These are phyloP conservation scores for Grosmannia clavigera DNA, from an alignment of 2,329 filamentous ascomycete genomes.

Conservation along the genomic window DNA sequence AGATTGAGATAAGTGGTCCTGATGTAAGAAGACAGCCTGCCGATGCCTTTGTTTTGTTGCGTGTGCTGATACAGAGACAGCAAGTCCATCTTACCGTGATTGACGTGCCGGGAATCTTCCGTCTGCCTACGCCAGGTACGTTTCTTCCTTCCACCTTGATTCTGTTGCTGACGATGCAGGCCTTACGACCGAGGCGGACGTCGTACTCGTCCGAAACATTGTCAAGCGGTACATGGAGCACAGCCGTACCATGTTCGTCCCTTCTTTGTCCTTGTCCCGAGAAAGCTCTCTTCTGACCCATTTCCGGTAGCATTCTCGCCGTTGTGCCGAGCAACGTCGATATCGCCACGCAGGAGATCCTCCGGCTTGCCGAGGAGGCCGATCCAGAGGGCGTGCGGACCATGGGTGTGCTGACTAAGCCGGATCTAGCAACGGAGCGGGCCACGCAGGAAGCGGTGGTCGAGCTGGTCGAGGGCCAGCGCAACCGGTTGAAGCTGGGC, in stretches of 20 bases:
- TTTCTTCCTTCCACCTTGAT: neutral
- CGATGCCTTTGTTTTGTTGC: neutral
- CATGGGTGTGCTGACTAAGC: conserved; percentile 43
- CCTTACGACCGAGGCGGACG: conserved; percentile 31
- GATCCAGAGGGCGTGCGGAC: conserved; percentile 30
- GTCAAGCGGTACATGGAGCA: conserved; percentile 33
- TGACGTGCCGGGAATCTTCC: conserved; percentile 42
- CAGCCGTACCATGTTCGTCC: conserved; percentile 29
- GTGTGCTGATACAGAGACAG: conserved; percentile 6
- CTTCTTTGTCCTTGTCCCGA: neutral
- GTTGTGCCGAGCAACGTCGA: conserved; percentile 28
- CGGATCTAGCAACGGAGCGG: conserved; percentile 37
- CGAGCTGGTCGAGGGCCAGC: conserved; percentile 28
- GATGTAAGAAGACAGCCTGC: conserved; percentile 15
- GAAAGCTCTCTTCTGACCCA: neutral
- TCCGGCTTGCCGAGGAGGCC: conserved; percentile 23
- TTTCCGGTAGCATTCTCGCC: conserved; percentile 25
- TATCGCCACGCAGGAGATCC: conserved; percentile 25
- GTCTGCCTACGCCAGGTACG: conserved; percentile 22
- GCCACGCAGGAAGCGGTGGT: conserved; percentile 25
- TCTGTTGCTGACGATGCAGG: conserved; percentile 13
- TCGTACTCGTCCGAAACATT: conserved; percentile 31
- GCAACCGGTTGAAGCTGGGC: conserved; percentile 29
- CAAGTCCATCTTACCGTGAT: conserved; percentile 38
- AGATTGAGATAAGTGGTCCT: conserved; percentile 32